Evolutionary conservation across 257 asterid genomes (phyloP), one percentile per base, ranked within the genome.

Genomic region (Anisodus tanguticus): DNA sequence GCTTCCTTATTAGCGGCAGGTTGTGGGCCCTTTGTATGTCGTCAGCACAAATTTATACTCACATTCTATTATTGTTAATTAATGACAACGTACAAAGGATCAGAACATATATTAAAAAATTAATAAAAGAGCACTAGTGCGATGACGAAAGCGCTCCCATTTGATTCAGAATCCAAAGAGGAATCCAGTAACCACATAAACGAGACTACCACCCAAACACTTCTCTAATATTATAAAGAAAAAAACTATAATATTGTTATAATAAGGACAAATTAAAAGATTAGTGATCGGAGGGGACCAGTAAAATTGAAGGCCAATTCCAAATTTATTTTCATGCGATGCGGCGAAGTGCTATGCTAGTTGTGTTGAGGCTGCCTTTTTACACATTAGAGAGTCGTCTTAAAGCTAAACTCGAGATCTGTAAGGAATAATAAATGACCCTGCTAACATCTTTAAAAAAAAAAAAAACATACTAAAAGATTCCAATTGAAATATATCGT

Each of bases 1-100:
- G 81, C 81, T 26, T 76, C 81, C 81, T 76, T 15, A 51, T 76
- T 76, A 22, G 63, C 81, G 63, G 79, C 79, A 76, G 63, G 41
- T 72, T 47, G 19, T 19, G 59, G 60, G 80, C 3, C 11, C 0
- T 3, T 26, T 11, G 13, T 12, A 49, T 76, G 22, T 22, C 63
- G 81, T 76, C 81, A 74, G 22, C 62, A 74, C 81, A 5, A 0
- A 74, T 49, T 49, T 26, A 74, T 72, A 47, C 17, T 8, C 5
- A 2, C 6, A 39, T 70, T 43, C 37, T 47, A 70, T 47, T 47
- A 66, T 9, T 68, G 15, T 11, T 39, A 19, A 72, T 72, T 47
- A 72, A 5, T 72, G 80, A 45, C 39, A 43, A 9, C 31, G 6
- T 35, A 37, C 15, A 39, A 69, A 7, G 11, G 49, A 68, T 37